Evolutionary conservation across 1,139 yeast species (phyloP).

Genomic region (Suhomyces bokatorum): DNA sequence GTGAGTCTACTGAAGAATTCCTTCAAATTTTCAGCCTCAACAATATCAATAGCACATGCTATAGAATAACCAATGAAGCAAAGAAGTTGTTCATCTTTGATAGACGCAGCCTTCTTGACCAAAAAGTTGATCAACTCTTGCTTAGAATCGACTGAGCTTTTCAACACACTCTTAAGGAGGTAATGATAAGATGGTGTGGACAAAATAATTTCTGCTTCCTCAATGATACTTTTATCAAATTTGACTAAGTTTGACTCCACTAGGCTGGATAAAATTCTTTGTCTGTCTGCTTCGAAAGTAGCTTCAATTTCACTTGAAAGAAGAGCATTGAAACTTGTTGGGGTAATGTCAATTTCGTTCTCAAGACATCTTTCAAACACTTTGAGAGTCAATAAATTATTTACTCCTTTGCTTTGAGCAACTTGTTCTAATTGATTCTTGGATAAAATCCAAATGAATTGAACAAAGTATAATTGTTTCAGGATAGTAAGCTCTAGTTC

Average conservation of each 20-base stretch:
- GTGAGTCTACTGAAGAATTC: conserved; percentile 13
- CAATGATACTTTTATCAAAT: conserved; percentile 21
- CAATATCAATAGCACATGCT: not conserved
- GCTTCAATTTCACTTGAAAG: conserved; percentile 5
- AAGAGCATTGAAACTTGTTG: conserved; percentile 8
- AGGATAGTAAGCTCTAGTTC: not conserved
- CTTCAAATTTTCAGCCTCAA: conserved; percentile 3
- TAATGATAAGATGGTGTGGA: conserved; percentile 18
- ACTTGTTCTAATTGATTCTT: conserved; percentile 17
- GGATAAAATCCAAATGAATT: conserved; percentile 28
- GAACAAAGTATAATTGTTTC: conserved; percentile 18
- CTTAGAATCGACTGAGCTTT: conserved; percentile 10
- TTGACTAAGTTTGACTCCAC: conserved; percentile 26
- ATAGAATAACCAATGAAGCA: conserved; percentile 25
- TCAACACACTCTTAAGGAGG: conserved; percentile 26
- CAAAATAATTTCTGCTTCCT: conserved; percentile 19
- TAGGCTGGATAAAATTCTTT: conserved; percentile 11
- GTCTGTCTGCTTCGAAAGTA: conserved; percentile 2
- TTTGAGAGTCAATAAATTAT: conserved; percentile 8
- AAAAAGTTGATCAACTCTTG: conserved; percentile 18
- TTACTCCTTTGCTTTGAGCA: not conserved
- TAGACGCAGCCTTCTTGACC: conserved; percentile 14
- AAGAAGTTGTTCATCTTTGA: conserved; percentile 22
- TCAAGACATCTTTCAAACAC: conserved; percentile 10
- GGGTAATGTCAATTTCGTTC: conserved; percentile 8